These are phyloP conservation scores for Coleophoma cylindrospora DNA, from an alignment of 2,329 filamentous ascomycete species.

Conservation along the genomic window DNA sequence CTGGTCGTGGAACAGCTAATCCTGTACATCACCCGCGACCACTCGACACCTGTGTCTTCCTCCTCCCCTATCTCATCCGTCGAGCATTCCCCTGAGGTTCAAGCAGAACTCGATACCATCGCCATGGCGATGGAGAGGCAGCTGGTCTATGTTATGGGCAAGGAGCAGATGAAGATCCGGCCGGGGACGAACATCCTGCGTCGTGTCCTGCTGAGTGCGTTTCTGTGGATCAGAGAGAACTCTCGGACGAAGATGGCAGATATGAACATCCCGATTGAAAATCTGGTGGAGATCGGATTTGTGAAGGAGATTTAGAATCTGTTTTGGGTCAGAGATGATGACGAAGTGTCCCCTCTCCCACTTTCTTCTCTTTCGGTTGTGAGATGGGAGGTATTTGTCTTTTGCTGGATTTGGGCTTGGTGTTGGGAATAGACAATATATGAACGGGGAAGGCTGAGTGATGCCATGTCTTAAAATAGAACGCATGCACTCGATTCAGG, in stretches of 20 bases:
- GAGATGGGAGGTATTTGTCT: too few species aligned
- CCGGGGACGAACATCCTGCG: constrained; percentile 35
- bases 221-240: constrained; percentile 63
- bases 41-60: constrained; percentile 10
- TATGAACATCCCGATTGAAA: constrained; percentile 52
- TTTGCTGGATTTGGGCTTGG: too few species aligned
- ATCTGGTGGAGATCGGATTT: constrained; percentile 64
- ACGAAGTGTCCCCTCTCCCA: too few species aligned
- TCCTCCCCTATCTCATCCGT: constrained; percentile 4
- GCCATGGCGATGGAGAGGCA: constrained; percentile 40
- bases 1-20: constrained; percentile 55
- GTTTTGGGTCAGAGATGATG: neutral
- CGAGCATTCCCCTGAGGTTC: constrained; percentile 18
- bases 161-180: constrained; percentile 52
- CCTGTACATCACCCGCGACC: constrained; percentile 37
- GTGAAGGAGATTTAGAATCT: constrained; percentile 55
- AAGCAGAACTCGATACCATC: constrained; percentile 38
- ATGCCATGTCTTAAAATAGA: too few species aligned
- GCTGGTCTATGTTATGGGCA: constrained; percentile 54
- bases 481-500: too few species aligned
- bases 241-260: constrained; percentile 62
- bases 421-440: too few species aligned
- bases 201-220: constrained; percentile 43
- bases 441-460: too few species aligned
- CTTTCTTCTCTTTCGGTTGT: too few species aligned